Base-by-base conservation (phyloP, 192 early-diverging fungal species). In the Coemansia sp. region DNA sequence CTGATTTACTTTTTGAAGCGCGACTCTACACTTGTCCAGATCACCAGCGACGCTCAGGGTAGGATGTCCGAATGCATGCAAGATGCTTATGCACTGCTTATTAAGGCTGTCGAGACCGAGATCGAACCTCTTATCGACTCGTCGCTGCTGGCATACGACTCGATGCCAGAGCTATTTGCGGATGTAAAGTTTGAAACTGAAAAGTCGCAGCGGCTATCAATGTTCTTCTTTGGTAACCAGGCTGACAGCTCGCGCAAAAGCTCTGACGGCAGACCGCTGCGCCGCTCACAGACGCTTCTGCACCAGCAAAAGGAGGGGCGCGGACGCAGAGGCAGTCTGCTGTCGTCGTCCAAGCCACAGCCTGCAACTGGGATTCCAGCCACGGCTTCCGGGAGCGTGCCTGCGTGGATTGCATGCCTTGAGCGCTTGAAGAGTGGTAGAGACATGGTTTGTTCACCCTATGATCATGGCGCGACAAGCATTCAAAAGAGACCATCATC, bases 1-100 rank as follows among this genome's bases (percentile, higher is more conserved):
- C 79, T 98, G 8, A 70, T 93, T 3, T 89, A 91, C 62, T 96
- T 89, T 69, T 66, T 98, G 39, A 93, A 93, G 67, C 87, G 89
- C 54, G 95, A 98, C 71, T 62, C 81, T 33, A 84, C 84, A 18
- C 81, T 96, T 22, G 82, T 86, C 17, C 68, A 83, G 18, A 76
- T 84, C 3, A 88, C 91, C 23, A 85, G 78, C 24, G 82, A 88
- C 49, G 76, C 85, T 37, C 94, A 98, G 67, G 76, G 88, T 0
- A 74, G 79, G n/a, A 80, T 98, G 50, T 83, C 89, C 7, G 93
- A 94, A 57, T 82, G 93, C 25, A 81, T 93, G 41, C 81, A 86
- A 46, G 91, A 88, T 44, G 85, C 84, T 39, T 85, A 87, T 51
- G 76, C 81, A 22, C 68, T 83, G 48, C 60, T 90, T n/a, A 75